Percentiles rank a stretch among this genome's conserved stretches.
phyloP scores from a whole-genome alignment of 768 basidiomycete genomes.

The Obba rivulosa region DNA sequence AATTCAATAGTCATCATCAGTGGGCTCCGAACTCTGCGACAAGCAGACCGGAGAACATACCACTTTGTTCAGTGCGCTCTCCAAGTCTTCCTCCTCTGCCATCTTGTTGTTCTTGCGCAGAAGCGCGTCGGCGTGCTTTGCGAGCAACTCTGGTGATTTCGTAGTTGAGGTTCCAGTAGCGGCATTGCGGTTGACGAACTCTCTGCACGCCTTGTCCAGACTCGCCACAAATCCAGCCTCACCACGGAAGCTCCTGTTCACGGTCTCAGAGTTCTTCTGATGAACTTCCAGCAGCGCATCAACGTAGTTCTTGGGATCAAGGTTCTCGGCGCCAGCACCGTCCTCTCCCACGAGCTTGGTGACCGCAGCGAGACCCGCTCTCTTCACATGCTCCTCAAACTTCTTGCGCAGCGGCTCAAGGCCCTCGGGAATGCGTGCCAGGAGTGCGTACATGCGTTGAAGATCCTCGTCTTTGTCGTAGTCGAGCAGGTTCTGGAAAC shows the following conservation, averaged over 20 bases:
- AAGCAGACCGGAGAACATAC: slow-evolving; percentile 39
- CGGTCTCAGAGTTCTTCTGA: slow-evolving; percentile 85
- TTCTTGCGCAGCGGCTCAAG: slow-evolving; percentile 86
- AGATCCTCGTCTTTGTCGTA: slow-evolving; percentile 94
- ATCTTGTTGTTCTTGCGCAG: slow-evolving; percentile 95
- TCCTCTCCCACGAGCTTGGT: slow-evolving; percentile 61
- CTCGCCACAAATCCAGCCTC: slow-evolving; percentile 92
- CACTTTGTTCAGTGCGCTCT: slow-evolving; percentile 85
- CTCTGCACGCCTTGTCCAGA: slow-evolving; percentile 91
- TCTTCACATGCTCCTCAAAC: slow-evolving; percentile 95
- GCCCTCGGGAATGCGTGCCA: slow-evolving; percentile 86
- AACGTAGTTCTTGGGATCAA: slow-evolving; percentile 93
- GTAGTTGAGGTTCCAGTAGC: slow-evolving; percentile 80
- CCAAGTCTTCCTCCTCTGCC: slow-evolving; percentile 86
- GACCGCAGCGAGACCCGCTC: slow-evolving; percentile 77
- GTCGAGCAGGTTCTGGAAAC: slow-evolving; percentile 85
- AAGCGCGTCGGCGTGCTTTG: slow-evolving; percentile 86
- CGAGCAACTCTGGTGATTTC: slow-evolving; percentile 88
- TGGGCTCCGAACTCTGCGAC: neutral
- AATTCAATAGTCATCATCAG: neutral
- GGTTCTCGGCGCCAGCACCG: slow-evolving; percentile 45
- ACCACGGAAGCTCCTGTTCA: slow-evolving; percentile 82
- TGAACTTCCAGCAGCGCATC: slow-evolving; percentile 90
- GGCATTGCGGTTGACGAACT: slow-evolving; percentile 91
- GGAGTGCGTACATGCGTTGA: slow-evolving; percentile 90